Evolutionary conservation across 2,329 filamentous ascomycete species (phyloP).

Genomic region (Exophiala bonariae): DNA sequence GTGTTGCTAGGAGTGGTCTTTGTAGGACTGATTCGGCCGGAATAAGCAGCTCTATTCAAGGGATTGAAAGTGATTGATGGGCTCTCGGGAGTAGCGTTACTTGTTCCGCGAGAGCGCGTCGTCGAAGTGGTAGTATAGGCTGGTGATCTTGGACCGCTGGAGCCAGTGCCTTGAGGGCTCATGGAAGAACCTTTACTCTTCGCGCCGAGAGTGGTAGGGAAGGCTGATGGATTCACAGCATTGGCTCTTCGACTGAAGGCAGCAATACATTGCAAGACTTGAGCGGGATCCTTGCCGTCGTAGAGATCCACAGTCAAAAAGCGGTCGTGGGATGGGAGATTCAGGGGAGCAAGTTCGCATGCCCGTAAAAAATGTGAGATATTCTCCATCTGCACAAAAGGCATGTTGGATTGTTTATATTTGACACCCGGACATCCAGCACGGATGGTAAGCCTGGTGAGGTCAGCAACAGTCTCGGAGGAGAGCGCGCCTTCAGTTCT

Average conservation of each 20-base stretch:
- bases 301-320: slow-evolving; percentile 97
- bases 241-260: slow-evolving; percentile 90
- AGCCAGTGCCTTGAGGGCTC: slow-evolving; percentile 68
- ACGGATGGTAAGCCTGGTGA: slow-evolving; percentile 74
- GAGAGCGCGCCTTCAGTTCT: too few relatives aligned
- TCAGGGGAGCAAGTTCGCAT: slow-evolving; percentile 80
- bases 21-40: slow-evolving; percentile 61
- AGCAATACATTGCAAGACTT: slow-evolving; percentile 88
- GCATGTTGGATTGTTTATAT: slow-evolving; percentile 91
- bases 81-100: slow-evolving; percentile 57
- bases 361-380: slow-evolving; percentile 93
- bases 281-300: slow-evolving; percentile 92
- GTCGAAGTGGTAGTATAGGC: slow-evolving; percentile 52
- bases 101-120: slow-evolving; percentile 39
- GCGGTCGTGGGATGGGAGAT: slow-evolving; percentile 87
- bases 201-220: slow-evolving; percentile 74
- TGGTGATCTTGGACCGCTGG: slow-evolving; percentile 46
- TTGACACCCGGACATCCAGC: slow-evolving; percentile 76
- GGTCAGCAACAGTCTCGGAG: slow-evolving; percentile 6
- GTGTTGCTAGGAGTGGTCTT: slow-evolving; percentile 55
- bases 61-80: slow-evolving; percentile 43
- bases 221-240: slow-evolving; percentile 68
- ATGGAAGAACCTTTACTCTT: slow-evolving; percentile 61
- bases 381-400: slow-evolving; percentile 99
- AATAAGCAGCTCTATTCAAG: slow-evolving; percentile 43